phyloP scores from a whole-genome alignment of 2,329 filamentous ascomycete genomes.

The Aspergillus sp. region DNA sequence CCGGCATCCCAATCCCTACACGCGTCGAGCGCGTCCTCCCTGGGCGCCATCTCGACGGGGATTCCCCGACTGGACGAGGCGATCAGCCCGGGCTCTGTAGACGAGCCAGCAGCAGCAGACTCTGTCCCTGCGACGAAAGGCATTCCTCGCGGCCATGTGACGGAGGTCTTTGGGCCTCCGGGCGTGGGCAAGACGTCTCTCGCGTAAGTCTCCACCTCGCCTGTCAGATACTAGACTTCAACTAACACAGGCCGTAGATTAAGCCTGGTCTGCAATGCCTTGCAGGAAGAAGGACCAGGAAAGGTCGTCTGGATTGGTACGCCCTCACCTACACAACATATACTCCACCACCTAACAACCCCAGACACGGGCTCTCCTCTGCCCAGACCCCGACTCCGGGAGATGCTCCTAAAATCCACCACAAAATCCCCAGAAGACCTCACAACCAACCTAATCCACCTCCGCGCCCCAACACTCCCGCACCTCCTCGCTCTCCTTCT shows the following conservation, averaged over 20 bases:
- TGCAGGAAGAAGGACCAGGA: slow-evolving; percentile 57
- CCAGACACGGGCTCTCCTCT: slow-evolving; percentile 52
- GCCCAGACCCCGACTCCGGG: slow-evolving; percentile 47
- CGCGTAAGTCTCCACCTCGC: slow-evolving; percentile 62
- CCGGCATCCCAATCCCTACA: slow-evolving; percentile 38
- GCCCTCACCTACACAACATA: slow-evolving; percentile 29
- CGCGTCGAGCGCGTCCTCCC: slow-evolving; percentile 20
- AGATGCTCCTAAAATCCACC: slow-evolving; percentile 38
- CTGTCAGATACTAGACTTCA: not conserved
- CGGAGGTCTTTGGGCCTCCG: slow-evolving; percentile 84
- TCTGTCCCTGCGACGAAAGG: slow-evolving; percentile 47
- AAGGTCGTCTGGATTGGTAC: slow-evolving; percentile 80
- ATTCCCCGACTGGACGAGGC: slow-evolving; percentile 48
- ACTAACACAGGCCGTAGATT: slow-evolving; percentile 52
- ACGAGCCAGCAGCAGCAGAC: slow-evolving; percentile 13
- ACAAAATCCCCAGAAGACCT: slow-evolving; percentile 24
- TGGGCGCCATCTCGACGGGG: slow-evolving; percentile 41
- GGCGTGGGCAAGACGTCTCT: slow-evolving; percentile 83
- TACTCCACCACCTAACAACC: slow-evolving; percentile 7
- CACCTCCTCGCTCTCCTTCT: slow-evolving; percentile 72
- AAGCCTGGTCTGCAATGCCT: slow-evolving; percentile 64
- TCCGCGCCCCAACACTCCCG: slow-evolving; percentile 58
- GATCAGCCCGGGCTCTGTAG: slow-evolving; percentile 13
- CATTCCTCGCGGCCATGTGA: slow-evolving; percentile 72
- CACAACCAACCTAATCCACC: slow-evolving; percentile 61